Conservation (phyloP, 305 asterid species). For the Withania somnifera region DNA sequence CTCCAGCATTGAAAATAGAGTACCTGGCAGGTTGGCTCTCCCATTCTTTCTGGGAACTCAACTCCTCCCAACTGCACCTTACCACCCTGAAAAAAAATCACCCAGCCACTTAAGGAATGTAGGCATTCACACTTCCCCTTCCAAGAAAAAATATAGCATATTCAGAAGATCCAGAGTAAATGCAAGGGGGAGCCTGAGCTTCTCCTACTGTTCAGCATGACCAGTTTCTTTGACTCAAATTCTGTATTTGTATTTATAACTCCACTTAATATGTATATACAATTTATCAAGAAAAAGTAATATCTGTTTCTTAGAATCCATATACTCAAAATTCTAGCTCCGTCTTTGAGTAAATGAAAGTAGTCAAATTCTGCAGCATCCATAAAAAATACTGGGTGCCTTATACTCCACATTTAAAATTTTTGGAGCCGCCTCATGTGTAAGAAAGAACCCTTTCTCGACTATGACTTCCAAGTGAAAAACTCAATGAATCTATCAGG, state of each 20-base stretch:
- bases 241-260: neutral
- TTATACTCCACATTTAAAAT: neutral
- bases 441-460: neutral
- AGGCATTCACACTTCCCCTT: neutral
- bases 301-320: neutral
- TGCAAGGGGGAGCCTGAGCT: neutral
- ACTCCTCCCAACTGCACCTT: constrained; percentile 37
- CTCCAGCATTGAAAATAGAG: neutral
- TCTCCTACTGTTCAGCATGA: neutral
- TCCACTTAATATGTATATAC: neutral
- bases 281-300: neutral
- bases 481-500: neutral
- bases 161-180: neutral
- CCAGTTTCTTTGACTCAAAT: neutral
- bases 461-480: neutral
- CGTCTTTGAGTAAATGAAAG: neutral
- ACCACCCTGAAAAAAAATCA: constrained; percentile 14
- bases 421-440: neutral
- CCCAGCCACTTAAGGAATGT: neutral
- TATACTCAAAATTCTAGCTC: neutral
- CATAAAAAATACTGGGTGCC: neutral
- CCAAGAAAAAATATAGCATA: neutral
- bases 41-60: constrained; percentile 75
- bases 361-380: neutral
- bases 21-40: constrained; percentile 87